Percentiles rank a stretch among this genome's conserved stretches.
Conservation (phyloP, 176 grass and related monocot species). For the Bromus sterilis region DNA sequence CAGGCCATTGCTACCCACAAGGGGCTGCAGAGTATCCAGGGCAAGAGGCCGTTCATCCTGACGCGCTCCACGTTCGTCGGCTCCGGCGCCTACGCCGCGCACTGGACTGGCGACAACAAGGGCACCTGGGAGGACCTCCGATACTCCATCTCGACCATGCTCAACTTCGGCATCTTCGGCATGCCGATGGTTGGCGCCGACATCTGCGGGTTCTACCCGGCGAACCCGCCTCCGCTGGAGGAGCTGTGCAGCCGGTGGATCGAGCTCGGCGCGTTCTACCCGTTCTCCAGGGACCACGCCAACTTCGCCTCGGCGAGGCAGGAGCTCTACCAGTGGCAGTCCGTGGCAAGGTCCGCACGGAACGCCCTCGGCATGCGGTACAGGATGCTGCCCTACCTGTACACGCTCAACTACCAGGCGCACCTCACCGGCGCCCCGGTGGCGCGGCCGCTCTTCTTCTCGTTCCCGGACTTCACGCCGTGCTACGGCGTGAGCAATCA, state of each 20-base stretch:
- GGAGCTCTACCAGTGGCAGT: slow-evolving; percentile 78
- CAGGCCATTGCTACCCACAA: slow-evolving; percentile 77
- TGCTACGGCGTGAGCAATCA: slow-evolving; percentile 76
- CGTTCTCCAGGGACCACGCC: slow-evolving; percentile 89
- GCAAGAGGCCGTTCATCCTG: slow-evolving; percentile 90
- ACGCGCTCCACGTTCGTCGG: slow-evolving; percentile 73
- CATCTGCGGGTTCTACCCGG: slow-evolving; percentile 80
- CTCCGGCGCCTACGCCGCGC: slow-evolving; percentile 63
- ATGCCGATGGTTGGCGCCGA: slow-evolving; percentile 93
- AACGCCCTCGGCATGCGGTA: slow-evolving; percentile 78
- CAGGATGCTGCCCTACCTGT: slow-evolving; percentile 70
- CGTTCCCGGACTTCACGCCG: slow-evolving; percentile 70
- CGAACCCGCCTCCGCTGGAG: slow-evolving; percentile 18
- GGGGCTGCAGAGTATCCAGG: slow-evolving; percentile 51
- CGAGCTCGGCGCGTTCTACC: slow-evolving; percentile 90
- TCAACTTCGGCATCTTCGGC: slow-evolving; percentile 92
- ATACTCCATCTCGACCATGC: slow-evolving; percentile 69
- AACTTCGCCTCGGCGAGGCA: slow-evolving; percentile 80
- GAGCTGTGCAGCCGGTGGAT: slow-evolving; percentile 98
- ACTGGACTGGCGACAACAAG: slow-evolving; percentile 95
- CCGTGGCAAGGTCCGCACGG: slow-evolving; percentile 66
- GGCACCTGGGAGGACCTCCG: slow-evolving; percentile 82
- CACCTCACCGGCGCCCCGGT: slow-evolving; percentile 70
- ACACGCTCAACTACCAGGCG: slow-evolving; percentile 81
- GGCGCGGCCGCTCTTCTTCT: slow-evolving; percentile 79